Conservation (phyloP, 768 basidiomycete genomes). For the Suillus discolor region DNA sequence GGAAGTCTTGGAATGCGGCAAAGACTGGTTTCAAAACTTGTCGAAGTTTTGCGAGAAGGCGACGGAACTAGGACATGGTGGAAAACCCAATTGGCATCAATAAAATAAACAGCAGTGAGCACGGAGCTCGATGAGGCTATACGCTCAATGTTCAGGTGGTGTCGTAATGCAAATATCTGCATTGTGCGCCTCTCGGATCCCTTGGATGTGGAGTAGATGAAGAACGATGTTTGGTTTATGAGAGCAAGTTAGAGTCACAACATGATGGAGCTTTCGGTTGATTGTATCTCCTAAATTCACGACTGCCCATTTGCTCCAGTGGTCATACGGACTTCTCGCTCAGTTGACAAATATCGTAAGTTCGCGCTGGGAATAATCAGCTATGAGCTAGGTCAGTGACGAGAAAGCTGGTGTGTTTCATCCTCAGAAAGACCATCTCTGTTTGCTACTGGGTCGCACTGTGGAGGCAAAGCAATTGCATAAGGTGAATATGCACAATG, state of each 20-base stretch:
- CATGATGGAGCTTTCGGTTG: neutral
- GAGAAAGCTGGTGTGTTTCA: neutral
- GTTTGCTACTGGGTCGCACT: constrained; percentile 3
- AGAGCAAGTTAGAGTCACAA: constrained; percentile 9
- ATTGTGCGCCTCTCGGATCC: constrained; percentile 13
- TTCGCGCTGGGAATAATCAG: constrained; percentile 8
- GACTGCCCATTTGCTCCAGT: constrained; percentile 1
- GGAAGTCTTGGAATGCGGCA: constrained; percentile 2
- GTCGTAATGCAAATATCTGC: constrained; percentile 16
- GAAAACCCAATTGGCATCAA: constrained; percentile 8
- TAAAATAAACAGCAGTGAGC: constrained; percentile 10
- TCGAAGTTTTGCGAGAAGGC: constrained; percentile 9
- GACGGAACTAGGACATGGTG: neutral
- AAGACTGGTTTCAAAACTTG: neutral
- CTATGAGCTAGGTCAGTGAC: neutral
- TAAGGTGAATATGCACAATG: constrained; percentile 3
- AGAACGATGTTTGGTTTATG: constrained; percentile 14
- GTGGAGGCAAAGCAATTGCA: neutral
- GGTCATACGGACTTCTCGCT: neutral
- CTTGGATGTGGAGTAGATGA: neutral
- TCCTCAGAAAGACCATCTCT: constrained; percentile 6
- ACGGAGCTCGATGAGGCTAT: constrained; percentile 18
- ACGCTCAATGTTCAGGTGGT: constrained; percentile 20
- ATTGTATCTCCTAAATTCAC: neutral
- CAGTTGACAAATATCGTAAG: neutral